phyloP scores from a whole-genome alignment of 2,329 filamentous ascomycete genomes.

The Trichothecium roseum region DNA sequence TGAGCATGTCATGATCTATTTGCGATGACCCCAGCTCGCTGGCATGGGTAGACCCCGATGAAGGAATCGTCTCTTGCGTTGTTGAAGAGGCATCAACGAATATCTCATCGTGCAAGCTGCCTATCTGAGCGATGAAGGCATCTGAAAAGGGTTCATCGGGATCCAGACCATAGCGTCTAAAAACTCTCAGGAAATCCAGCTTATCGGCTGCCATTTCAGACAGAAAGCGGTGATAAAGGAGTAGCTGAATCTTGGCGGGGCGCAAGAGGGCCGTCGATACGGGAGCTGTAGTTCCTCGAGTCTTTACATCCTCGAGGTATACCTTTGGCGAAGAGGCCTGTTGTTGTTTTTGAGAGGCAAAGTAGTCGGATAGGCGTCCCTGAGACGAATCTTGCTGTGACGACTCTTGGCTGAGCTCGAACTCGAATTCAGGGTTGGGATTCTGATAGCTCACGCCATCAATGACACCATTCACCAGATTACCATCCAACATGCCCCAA shows the following conservation, averaged over 20 bases:
- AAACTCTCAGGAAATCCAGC: slow-evolving; percentile 59
- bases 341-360: slow-evolving; percentile 14
- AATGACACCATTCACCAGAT: slow-evolving; percentile 82
- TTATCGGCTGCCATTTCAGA: slow-evolving; percentile 60
- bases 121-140: slow-evolving; percentile 66
- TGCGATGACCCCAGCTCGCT: not conserved
- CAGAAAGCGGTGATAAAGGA: slow-evolving; percentile 83
- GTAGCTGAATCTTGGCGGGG: slow-evolving; percentile 76
- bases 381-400: slow-evolving; percentile 19
- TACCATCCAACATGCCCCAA: slow-evolving; percentile 74
- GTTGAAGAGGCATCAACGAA: slow-evolving; percentile 35
- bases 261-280: slow-evolving; percentile 56
- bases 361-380: slow-evolving; percentile 29
- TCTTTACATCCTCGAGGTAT: slow-evolving; percentile 90
- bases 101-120: slow-evolving; percentile 53
- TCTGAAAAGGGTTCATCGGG: slow-evolving; percentile 62
- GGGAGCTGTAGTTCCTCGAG: slow-evolving; percentile 56
- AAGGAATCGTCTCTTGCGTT: slow-evolving; percentile 6
- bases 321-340: slow-evolving; percentile 19
- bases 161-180: slow-evolving; percentile 62
- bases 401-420: slow-evolving; percentile 34
- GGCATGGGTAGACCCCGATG: not conserved
- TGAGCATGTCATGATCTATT: slow-evolving; percentile 23
- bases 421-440: slow-evolving; percentile 62
- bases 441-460: slow-evolving; percentile 74